Percentiles rank a stretch among this genome's conserved stretches.
phyloP scores from a whole-genome alignment of 345 rosid species.

The Mangifera indica region DNA sequence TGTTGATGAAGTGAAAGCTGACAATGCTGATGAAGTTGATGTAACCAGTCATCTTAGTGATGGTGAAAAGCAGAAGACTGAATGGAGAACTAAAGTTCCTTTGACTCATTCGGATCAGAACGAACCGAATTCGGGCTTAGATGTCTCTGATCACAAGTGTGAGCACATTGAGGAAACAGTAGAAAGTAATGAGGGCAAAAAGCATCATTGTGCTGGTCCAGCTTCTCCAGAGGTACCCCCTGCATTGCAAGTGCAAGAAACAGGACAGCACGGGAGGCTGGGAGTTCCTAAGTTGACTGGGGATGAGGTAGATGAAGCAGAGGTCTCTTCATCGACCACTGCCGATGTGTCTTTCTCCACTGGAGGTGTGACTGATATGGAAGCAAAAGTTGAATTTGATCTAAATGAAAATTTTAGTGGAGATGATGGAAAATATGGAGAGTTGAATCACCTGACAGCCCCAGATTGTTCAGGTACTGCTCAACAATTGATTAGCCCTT shows the following conservation, averaged over 20 bases:
- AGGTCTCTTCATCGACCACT: constrained; percentile 37
- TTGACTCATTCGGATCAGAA: constrained; percentile 11
- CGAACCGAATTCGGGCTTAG: constrained; percentile 23
- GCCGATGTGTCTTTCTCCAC: constrained; percentile 30
- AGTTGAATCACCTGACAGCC: neutral
- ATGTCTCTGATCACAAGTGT: constrained; percentile 26
- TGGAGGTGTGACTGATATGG: constrained; percentile 39
- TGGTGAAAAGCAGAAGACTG: constrained; percentile 28
- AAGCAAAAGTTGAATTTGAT: constrained; percentile 73
- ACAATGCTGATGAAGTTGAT: constrained; percentile 32
- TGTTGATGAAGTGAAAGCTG: constrained; percentile 35
- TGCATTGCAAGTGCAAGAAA: constrained; percentile 19
- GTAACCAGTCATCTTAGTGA: constrained; percentile 16
- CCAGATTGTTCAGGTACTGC: constrained; percentile 36
- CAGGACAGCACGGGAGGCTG: constrained; percentile 31
- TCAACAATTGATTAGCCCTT: constrained; percentile 43
- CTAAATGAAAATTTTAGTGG: constrained; percentile 70
- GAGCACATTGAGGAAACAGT: constrained; percentile 33
- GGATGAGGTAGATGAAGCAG: constrained; percentile 44
- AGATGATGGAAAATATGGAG: constrained; percentile 50
- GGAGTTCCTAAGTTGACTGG: constrained; percentile 33
- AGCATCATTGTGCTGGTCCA: constrained; percentile 17
- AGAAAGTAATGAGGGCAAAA: constrained; percentile 25
- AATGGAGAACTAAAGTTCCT: constrained; percentile 23
- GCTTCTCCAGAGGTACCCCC: constrained; percentile 20